These are phyloP conservation scores for Microsporum ferrugineum DNA, from an alignment of 2,329 filamentous ascomycete species.

Conservation along the genomic window DNA sequence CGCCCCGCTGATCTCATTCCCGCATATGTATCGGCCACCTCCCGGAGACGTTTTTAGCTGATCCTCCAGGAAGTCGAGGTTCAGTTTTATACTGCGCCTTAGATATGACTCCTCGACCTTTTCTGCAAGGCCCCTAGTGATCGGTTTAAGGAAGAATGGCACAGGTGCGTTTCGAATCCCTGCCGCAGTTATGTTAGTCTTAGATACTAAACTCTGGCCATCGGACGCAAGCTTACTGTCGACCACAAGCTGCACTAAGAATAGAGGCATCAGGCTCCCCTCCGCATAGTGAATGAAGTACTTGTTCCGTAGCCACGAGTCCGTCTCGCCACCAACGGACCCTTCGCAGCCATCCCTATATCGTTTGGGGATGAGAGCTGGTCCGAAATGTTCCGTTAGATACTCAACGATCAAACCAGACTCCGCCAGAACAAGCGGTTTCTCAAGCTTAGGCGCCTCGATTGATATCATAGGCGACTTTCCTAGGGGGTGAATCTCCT, in stretches of 20 bases:
- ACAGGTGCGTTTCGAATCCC: slow-evolving; percentile 43
- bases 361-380: slow-evolving; percentile 40
- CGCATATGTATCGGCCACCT: slow-evolving; percentile 32
- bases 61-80: slow-evolving; percentile 37
- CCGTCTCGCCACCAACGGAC: slow-evolving; percentile 46
- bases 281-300: slow-evolving; percentile 77
- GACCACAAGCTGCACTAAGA: slow-evolving; percentile 55
- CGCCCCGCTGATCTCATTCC: slow-evolving; percentile 33
- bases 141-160: slow-evolving; percentile 58
- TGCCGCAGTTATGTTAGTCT: slow-evolving; percentile 9
- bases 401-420: slow-evolving; percentile 74
- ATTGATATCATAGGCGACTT: slow-evolving; percentile 74
- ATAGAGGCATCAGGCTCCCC: slow-evolving; percentile 64
- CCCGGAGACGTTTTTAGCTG: slow-evolving; percentile 34
- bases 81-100: slow-evolving; percentile 29
- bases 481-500: slow-evolving; percentile 69
- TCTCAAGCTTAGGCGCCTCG: slow-evolving; percentile 34
- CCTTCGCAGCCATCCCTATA: slow-evolving; percentile 45
- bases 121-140: slow-evolving; percentile 45
- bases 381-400: slow-evolving; percentile 55
- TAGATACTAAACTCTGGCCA: no score
- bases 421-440: slow-evolving; percentile 61
- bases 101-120: slow-evolving; percentile 33
- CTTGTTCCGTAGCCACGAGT: slow-evolving; percentile 49
- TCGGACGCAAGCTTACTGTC: slow-evolving; percentile 33